Base-by-base conservation (phyloP, 768 basidiomycete genomes). In the Podaxis sp. region DNA sequence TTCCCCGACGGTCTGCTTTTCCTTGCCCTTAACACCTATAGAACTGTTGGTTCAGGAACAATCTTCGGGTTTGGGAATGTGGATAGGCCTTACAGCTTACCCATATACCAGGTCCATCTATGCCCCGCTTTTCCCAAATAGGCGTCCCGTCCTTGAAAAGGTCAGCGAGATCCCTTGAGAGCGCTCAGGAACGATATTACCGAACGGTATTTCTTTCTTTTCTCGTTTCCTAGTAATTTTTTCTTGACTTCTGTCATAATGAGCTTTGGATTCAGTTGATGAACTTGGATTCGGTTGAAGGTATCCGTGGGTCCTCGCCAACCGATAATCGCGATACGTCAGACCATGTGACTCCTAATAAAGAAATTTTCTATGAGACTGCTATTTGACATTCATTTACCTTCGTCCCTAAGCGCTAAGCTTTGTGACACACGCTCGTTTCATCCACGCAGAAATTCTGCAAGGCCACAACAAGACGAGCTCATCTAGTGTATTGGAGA, bases 71-170 rank as follows among this genome's bases (percentile, higher is more conserved):
- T 40, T 15, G 27, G 3, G 43, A 19, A 53, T 55, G 40, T 46
- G 24, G 37, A 55, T 27, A 27, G 38, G 46, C 71, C 80, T 68
- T 69, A 79, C 91, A 94, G 68, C 87, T 92, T 9, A 85, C 89
- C 92, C 93, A 94, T 19, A 94, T 76, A 17, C 93, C 92, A 19
- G 93, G 93, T 8, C 93, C 93, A 63, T 90, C 89, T 61, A 93
- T 82, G 25, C 77, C 73, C 47, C 82, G 76, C 72, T 85, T 90
- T 22, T 75, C 80, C 87, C 87, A 88, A 29, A 86, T 80, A 17
- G 86, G 81, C 2, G 84, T 84, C 4, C 89, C 89, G 67, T 90
- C 87, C 89, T 90, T 65, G 11, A 41, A 49, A 55, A 27, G 52
- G 47, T 62, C 50, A 58, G 63, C 57, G 36, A 57, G 41, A 36